Conservation (phyloP, 352 stramenopile species). For the Globisporangium takayamanum region DNA sequence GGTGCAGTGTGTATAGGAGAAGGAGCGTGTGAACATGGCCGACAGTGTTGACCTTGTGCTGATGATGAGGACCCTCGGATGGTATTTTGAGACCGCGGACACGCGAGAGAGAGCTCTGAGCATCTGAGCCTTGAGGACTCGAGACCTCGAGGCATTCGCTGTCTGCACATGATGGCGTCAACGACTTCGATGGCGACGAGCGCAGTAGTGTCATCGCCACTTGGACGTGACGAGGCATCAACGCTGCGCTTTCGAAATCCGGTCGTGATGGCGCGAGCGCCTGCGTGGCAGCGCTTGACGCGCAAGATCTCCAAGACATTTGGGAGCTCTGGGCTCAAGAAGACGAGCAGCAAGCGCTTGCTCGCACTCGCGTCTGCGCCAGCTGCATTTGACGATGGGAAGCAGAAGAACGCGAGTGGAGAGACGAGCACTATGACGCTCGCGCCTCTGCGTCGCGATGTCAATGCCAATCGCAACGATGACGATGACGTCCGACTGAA, state of each 20-base stretch:
- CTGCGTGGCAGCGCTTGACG: slow-evolving; percentile 12
- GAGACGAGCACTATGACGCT: neutral
- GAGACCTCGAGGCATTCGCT: too few species aligned
- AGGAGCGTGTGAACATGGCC: neutral
- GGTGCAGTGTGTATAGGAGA: too few species aligned
- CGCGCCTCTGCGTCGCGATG: neutral
- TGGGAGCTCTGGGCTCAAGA: neutral
- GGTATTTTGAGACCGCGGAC: too few species aligned
- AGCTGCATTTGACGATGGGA: neutral
- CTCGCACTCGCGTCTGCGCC: too few species aligned
- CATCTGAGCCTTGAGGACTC: too few species aligned
- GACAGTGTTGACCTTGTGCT: neutral
- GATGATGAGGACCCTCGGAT: neutral
- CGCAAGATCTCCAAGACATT: slow-evolving; percentile 8
- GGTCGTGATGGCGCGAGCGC: neutral
- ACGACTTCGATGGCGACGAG: too few species aligned
- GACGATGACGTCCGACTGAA: neutral
- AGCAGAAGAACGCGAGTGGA: neutral
- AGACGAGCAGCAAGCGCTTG: slow-evolving; percentile 1
- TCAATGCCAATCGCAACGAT: neutral
- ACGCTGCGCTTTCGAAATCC: neutral
- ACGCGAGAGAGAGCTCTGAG: too few species aligned
- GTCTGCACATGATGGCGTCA: too few species aligned
- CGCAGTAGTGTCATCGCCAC: too few species aligned
- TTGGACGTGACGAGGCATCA: too few species aligned